Evolutionary conservation across 805 yeast species (phyloP).

Genomic region (Priceomyces medius): DNA sequence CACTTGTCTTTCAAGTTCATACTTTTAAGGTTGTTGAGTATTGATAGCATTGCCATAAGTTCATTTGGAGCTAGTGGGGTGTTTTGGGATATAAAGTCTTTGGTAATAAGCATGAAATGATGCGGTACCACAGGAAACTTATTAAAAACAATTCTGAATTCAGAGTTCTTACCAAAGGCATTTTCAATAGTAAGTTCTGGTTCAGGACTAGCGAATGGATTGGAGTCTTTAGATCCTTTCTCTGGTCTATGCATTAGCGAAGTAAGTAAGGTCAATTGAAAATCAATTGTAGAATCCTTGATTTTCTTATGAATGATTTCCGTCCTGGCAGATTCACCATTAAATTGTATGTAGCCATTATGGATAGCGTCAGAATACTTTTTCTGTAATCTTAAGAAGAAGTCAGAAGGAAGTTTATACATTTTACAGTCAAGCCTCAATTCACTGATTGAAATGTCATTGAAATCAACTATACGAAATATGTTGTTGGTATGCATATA

Average conservation of each 20-base stretch:
- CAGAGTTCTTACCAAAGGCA: conserved; percentile 51
- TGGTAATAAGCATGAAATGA: conserved; percentile 80
- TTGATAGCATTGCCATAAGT: conserved; percentile 54
- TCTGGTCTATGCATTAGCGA: conserved; percentile 41
- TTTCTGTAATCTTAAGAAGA: conserved; percentile 30
- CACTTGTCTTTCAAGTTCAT: conserved; percentile 43
- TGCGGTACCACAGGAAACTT: conserved; percentile 81
- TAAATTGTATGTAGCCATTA: conserved; percentile 48
- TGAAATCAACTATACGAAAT: background rate
- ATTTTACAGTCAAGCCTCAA: too few relatives aligned
- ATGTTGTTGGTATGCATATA: background rate
- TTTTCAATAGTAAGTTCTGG: conserved; percentile 64
- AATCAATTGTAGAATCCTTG: conserved; percentile 16
- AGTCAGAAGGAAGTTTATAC: conserved; percentile 16
- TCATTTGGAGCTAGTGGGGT: conserved; percentile 73
- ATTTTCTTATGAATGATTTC: conserved; percentile 23
- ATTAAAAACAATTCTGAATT: conserved; percentile 65
- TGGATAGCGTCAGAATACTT: conserved; percentile 51
- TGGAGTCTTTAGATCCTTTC: conserved; percentile 38
- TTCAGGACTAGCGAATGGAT: conserved; percentile 84
- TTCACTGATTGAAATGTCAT: too few relatives aligned
- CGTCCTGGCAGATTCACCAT: conserved; percentile 45
- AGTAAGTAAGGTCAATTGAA: conserved; percentile 31
- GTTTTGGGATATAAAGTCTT: conserved; percentile 67
- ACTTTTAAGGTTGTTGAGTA: conserved; percentile 50